A percentile compares a stretch with the other conserved stretches of the same genome.
Conservation (phyloP, 192 early-diverging fungal genomes). For the Coemansia sp. region DNA sequence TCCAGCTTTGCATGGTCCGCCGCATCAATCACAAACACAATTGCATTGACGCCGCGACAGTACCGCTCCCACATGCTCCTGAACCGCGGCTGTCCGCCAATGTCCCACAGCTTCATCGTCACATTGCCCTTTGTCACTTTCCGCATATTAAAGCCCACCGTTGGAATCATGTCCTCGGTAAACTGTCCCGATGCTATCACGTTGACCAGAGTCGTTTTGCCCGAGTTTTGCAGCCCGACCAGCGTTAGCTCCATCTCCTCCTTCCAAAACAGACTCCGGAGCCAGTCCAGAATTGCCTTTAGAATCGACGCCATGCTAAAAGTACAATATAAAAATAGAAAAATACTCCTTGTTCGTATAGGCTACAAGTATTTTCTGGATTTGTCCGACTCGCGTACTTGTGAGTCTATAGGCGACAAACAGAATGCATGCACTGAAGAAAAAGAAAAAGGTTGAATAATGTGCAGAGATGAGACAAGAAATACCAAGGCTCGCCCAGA, state of each 20-base stretch:
- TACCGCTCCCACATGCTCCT: constrained; percentile 94
- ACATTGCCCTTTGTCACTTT: constrained; percentile 91
- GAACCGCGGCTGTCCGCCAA: constrained; percentile 97
- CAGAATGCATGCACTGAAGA: constrained; percentile 7
- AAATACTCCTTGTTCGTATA: not conserved
- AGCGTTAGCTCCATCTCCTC: constrained; percentile 90
- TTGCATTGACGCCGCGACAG: constrained; percentile 92
- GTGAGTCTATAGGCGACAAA: not conserved
- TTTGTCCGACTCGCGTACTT: not conserved
- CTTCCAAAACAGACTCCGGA: constrained; percentile 80
- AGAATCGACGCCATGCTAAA: constrained; percentile 50
- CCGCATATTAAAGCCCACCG: constrained; percentile 99
- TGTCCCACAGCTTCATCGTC: constrained; percentile 99
- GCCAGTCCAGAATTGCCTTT: constrained; percentile 60
- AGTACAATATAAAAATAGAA: not conserved
- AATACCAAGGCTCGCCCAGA: not conserved
- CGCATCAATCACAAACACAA: constrained; percentile 98
- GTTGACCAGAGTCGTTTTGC: constrained; percentile 83
- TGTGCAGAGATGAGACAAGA: constrained; percentile 8
- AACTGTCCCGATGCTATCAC: constrained; percentile 84
- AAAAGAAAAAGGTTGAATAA: not conserved
- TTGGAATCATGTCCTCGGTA: constrained; percentile 91
- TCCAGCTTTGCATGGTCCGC: constrained; percentile 93
- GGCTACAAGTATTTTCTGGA: not conserved
- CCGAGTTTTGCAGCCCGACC: constrained; percentile 84